Evolutionary conservation across 2,329 filamentous ascomycete genomes (phyloP).

Genomic region (Bipolaris cookei): DNA sequence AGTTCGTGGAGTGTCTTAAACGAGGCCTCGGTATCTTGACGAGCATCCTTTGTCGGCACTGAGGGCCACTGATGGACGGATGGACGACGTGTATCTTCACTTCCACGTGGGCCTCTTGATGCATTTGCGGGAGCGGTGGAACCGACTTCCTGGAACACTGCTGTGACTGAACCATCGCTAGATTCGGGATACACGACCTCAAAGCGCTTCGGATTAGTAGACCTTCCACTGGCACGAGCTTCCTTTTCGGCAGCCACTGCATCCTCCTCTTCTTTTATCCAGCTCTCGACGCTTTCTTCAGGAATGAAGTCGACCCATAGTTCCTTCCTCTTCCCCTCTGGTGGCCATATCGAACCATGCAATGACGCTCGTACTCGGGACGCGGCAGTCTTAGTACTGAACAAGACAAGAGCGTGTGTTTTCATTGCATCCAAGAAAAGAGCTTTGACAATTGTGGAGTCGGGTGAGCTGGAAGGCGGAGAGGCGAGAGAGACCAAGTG

Average conservation of each 20-base stretch:
- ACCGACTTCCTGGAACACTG: conserved; percentile 46
- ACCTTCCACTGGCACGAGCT: conserved; percentile 27
- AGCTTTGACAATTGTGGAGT: conserved; percentile 64
- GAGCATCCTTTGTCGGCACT: conserved; percentile 16
- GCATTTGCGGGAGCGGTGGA: conserved; percentile 33
- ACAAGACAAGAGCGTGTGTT: conserved; percentile 84
- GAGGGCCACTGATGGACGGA: conserved; percentile 8
- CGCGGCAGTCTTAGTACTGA: conserved; percentile 72
- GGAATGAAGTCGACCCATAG: conserved; percentile 92
- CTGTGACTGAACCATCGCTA: conserved; percentile 24
- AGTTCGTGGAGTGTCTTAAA: conserved; percentile 66
- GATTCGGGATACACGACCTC: conserved; percentile 41
- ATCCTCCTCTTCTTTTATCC: conserved; percentile 64
- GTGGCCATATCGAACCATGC: conserved; percentile 83
- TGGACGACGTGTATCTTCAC: conserved; percentile 11
- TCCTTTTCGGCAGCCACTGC: conserved; percentile 40
- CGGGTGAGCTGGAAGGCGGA: conserved; percentile 57
- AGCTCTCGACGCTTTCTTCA: conserved; percentile 71
- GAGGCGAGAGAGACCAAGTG: conserved; percentile 75
- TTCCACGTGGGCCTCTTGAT: conserved; percentile 29
- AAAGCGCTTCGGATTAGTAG: conserved; percentile 35
- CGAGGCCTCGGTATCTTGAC: conserved; percentile 33
- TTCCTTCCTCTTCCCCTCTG: conserved; percentile 81
- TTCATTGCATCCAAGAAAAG: conserved; percentile 86
- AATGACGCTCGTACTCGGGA: conserved; percentile 76